Base-by-base conservation (phyloP, 257 asterid genomes). In the Gentiana macrophylla region DNA sequence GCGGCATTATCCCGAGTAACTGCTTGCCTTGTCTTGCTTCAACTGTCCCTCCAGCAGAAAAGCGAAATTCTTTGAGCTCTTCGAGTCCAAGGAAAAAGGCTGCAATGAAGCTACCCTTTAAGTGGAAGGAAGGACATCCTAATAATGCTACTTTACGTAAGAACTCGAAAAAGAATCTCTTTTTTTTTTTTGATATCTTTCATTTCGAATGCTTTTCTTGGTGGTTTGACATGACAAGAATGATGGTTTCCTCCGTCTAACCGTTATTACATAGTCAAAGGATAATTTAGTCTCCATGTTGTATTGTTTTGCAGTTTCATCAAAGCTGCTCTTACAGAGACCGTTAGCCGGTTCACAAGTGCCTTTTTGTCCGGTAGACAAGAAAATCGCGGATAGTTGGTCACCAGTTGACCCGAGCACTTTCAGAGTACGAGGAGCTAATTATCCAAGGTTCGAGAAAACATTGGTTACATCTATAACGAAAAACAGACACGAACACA, bases 291-390 rank as follows among this genome's bases (percentile, higher is more conserved):
- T 2, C 9, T 5, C 6, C 9, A 41, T 10, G 6, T 41, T 5
- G 34, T 10, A 32, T 8, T 35, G 48, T 34, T 52, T 61, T 74
- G 60, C 80, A 92, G 97, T 92, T 74, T 88, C 94, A 52, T 85
- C 94, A 4, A 92, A 92, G 79, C 59, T 74, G 24, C 67, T 86
- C 58, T 65, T 92, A 54, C 93, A 66, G 53, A 82, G 91, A 62
- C 99, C 97, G 32, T 58, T 80, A 60, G 95, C 97, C 44, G 99
- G 99, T 64, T 73, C 97, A 46, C 99, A 92, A 70, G 93, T 92
- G 52, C 95, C 97, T 2, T 84, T 74, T 54, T 85, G 91, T 54
- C 97, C 94, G 34, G 52, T 79, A 69, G 97, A 84, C 65, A 92
- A 92, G 83, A 81, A 82, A 74, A 78, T 86, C 57, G 80, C 90